These are phyloP conservation scores for Cornus controversa DNA, from an alignment of 148 eudicot genomes.

Conservation along the genomic window DNA sequence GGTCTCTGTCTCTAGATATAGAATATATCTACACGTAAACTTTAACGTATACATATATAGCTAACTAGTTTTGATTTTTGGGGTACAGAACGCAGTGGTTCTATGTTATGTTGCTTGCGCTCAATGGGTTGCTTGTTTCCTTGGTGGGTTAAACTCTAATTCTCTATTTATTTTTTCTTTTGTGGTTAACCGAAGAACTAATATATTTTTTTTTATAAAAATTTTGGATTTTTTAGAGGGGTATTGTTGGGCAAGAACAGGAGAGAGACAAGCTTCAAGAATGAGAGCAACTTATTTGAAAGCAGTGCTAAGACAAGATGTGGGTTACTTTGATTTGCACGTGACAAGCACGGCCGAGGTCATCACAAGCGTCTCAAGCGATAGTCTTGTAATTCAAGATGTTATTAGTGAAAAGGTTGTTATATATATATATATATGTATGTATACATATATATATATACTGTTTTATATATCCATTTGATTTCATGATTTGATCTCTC, in stretches of 20 bases:
- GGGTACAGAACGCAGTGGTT: conserved; percentile 54
- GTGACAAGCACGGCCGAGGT: conserved; percentile 69
- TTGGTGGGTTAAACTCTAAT: conserved; percentile 45
- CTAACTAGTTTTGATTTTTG: conserved; percentile 4
- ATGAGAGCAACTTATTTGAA: conserved; percentile 64
- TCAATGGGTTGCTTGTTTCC: conserved; percentile 66
- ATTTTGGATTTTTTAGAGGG: conserved; percentile 43
- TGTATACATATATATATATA: too few species aligned
- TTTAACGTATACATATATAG: background rate
- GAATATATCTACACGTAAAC: background rate
- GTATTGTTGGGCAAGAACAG: conserved; percentile 82
- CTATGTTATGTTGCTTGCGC: conserved; percentile 64
- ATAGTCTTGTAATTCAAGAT: conserved; percentile 72
- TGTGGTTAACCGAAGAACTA: background rate
- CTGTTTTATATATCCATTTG: too few species aligned
- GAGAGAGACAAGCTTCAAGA: conserved; percentile 72
- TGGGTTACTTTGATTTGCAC: conserved; percentile 70
- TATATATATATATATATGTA: too few species aligned
- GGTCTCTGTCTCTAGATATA: conserved; percentile 33
- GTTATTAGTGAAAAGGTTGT: conserved; percentile 71
- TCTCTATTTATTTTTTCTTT: background rate
- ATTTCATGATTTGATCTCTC: too few species aligned
- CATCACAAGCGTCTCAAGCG: conserved; percentile 68
- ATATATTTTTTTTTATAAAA: background rate
- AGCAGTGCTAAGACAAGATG: conserved; percentile 82